phyloP scores from a whole-genome alignment of 164 flowering plant genomes.

The Cinnamomum chago region DNA sequence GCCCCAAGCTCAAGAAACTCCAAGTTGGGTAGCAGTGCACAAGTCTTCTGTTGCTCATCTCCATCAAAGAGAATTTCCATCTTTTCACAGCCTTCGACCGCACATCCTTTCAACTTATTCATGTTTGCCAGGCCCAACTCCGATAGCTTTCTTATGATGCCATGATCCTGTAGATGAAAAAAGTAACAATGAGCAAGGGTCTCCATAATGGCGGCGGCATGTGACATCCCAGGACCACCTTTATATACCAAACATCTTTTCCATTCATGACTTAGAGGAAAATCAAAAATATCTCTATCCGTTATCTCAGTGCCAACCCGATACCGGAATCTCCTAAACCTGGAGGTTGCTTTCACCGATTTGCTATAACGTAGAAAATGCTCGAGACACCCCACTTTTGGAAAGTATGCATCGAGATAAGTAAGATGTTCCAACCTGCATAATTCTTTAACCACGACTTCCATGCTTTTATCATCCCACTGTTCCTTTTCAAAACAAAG shows the following conservation, averaged over 20 bases:
- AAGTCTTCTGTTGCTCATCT: not conserved
- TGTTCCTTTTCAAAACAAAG: too few relatives aligned
- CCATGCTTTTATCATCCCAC: too few relatives aligned
- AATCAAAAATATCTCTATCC: too few relatives aligned
- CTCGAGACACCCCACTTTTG: too few relatives aligned
- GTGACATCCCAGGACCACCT: not conserved
- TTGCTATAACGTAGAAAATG: not conserved
- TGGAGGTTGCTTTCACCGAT: too few relatives aligned
- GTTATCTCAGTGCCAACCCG: too few relatives aligned
- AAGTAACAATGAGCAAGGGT: not conserved
- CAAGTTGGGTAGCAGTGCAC: not conserved
- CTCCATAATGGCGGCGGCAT: not conserved
- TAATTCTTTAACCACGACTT: too few relatives aligned
- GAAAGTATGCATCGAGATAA: too few relatives aligned
- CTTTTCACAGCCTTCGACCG: not conserved
- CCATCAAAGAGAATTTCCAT: not conserved
- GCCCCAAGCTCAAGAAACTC: not conserved
- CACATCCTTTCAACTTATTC: not conserved
- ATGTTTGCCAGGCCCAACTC: not conserved
- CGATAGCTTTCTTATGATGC: not conserved
- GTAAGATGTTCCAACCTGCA: too few relatives aligned
- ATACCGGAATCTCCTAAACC: too few relatives aligned
- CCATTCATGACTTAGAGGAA: too few relatives aligned
- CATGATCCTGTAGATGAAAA: not conserved
- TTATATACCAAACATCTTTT: not conserved